Base-by-base conservation (phyloP, 192 early-diverging fungal species). In the Coemansia sp. region DNA sequence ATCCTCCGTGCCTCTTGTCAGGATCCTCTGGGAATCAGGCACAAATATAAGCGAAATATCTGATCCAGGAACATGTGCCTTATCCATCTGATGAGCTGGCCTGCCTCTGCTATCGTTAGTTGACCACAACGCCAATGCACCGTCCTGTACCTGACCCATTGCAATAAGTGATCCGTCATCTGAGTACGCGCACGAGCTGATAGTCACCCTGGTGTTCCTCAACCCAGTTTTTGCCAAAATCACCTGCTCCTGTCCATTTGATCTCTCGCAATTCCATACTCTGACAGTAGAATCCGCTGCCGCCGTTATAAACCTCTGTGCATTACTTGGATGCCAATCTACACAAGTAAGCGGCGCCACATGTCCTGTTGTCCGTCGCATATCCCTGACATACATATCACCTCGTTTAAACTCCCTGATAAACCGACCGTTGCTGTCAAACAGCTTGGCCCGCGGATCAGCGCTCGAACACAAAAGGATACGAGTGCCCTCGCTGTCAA, bases 361-460 rank as follows among this genome's bases (percentile, higher is more conserved):
- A 71, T 98, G 97, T 8, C 97, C 97, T 67, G 75, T 87, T 41
- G 93, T 95, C 41, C 92, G 74, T 17, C 94, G 85, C 79, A 93
- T 83, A 71, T 98, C 97, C 11, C 91, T 85, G 39, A 98, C 89
- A 71, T 98, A 98, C 65, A 93, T 92, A 73, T 98, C 97, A 34
- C 97, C 97, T 66, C 96, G 96, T 63, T 87, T 82, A 59, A 87
- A 95, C 67, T 95, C 92, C 11, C 81, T 79, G 45, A 95, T 65
- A 43, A 87, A 75, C n/a, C 85, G 60, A 0, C 97, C 97, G 72
- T 93, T 91, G 3, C 89, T 86, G 64, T 92, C 88, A 64, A 90
- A 94, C 14, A 98, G 69, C 68, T 91, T 92, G 9, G 90, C 84
- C 58, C 90, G 86, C 9, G 90, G 83, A 18, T 88, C 85, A 41